phyloP scores from a whole-genome alignment of 106 monocot species.

The Acorus calamus region DNA sequence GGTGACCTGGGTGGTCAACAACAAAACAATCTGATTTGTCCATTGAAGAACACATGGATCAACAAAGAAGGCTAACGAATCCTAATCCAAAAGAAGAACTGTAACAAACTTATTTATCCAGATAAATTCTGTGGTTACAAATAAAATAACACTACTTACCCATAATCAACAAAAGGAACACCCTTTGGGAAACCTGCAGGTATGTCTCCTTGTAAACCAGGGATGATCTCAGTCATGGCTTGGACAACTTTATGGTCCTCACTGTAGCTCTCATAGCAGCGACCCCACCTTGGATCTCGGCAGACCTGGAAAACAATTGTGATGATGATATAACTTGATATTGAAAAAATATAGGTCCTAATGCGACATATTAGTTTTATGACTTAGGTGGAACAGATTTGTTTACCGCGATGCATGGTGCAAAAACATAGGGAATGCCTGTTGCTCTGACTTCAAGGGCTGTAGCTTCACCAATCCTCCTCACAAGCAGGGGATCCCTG shows the following conservation, averaged over 20 bases:
- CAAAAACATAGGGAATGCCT: constrained; percentile 64
- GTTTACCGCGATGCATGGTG: constrained; percentile 70
- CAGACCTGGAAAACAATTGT: constrained; percentile 36
- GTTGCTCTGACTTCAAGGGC: constrained; percentile 85
- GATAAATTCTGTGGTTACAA: too few species aligned
- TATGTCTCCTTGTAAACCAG: constrained; percentile 59
- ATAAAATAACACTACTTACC: constrained; percentile 36
- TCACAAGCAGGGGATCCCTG: constrained; percentile 42
- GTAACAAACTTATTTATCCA: too few species aligned
- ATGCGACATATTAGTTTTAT: too few species aligned
- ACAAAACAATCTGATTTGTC: too few species aligned
- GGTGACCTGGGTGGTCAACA: too few species aligned
- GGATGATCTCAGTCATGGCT: constrained; percentile 56
- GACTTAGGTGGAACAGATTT: too few species aligned
- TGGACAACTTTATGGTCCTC: constrained; percentile 57
- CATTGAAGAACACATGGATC: too few species aligned
- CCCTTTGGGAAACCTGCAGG: constrained; percentile 31
- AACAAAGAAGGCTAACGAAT: too few species aligned
- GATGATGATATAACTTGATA: too few species aligned
- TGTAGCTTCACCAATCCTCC: constrained; percentile 67
- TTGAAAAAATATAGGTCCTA: too few species aligned
- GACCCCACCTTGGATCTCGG: constrained; percentile 73
- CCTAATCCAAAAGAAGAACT: too few species aligned
- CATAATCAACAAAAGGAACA: constrained; percentile 36
- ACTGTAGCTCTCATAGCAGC: constrained; percentile 82